phyloP scores from a whole-genome alignment of 768 basidiomycete species.

The Leccinum longicurvipes region DNA sequence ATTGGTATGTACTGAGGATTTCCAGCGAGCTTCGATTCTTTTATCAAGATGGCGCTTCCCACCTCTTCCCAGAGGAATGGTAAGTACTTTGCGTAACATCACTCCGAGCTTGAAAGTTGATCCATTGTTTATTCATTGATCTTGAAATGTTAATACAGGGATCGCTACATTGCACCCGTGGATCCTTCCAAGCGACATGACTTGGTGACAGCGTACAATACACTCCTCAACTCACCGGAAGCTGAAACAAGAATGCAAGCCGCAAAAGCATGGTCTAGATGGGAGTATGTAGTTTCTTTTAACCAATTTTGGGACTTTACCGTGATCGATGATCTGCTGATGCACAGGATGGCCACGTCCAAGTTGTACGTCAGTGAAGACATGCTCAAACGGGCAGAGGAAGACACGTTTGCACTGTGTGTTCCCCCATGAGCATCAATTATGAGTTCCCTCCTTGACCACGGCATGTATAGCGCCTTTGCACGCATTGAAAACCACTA shows the following conservation, averaged over 20 bases:
- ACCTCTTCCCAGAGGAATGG: conserved; percentile 89
- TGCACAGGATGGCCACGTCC: conserved; percentile 74
- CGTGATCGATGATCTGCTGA: neutral
- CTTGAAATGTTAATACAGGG: conserved; percentile 45
- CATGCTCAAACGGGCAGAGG: conserved; percentile 63
- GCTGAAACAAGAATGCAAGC: conserved; percentile 61
- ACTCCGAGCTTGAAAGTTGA: neutral
- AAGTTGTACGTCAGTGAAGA: conserved; percentile 67
- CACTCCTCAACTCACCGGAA: conserved; percentile 69
- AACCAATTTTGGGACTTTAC: neutral
- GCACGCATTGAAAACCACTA: conserved; percentile 90
- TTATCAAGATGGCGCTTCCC: conserved; percentile 83
- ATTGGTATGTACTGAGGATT: neutral
- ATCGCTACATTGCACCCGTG: conserved; percentile 77
- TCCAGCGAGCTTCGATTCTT: conserved; percentile 81
- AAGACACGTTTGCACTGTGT: conserved; percentile 75
- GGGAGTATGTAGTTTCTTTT: conserved; percentile 64
- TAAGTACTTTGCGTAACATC: conserved; percentile 27
- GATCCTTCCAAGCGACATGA: conserved; percentile 78
- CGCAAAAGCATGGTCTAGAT: conserved; percentile 85
- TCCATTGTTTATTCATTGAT: neutral
- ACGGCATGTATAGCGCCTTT: conserved; percentile 57
- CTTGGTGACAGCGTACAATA: conserved; percentile 81
- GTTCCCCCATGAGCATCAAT: conserved; percentile 19
- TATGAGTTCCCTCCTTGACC: conserved; percentile 5